phyloP scores from a whole-genome alignment of 2,329 filamentous ascomycete genomes.

The Aspergillus hiratsukae region DNA sequence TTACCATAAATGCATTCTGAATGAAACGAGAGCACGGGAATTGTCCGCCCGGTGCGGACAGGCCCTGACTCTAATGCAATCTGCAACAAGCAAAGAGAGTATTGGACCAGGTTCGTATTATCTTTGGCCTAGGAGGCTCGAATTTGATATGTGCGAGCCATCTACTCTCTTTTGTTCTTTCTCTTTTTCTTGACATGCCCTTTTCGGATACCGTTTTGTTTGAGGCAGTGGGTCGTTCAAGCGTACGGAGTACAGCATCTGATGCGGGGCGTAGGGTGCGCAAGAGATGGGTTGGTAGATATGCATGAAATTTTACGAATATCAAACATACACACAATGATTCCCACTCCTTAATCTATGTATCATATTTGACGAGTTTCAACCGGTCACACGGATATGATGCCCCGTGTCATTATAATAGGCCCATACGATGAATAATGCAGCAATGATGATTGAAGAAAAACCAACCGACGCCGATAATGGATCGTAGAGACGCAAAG shows the following conservation, averaged over 20 bases:
- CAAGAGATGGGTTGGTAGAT: not conserved
- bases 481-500: conserved; percentile 4
- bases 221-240: not conserved
- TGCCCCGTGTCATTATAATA: not conserved
- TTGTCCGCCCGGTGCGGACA: not conserved
- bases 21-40: not conserved
- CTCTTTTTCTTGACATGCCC: not conserved
- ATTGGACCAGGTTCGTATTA: not conserved
- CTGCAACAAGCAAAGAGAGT: not conserved
- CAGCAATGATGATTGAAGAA: conserved; percentile 1
- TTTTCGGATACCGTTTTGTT: not conserved
- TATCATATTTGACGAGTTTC: conserved; percentile 4
- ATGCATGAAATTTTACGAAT: conserved; percentile 6
- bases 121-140: not conserved
- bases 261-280: conserved; percentile 9
- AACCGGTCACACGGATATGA: not conserved
- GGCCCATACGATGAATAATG: not conserved
- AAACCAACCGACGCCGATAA: not conserved
- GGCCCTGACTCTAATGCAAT: not conserved
- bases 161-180: not conserved
- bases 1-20: not conserved
- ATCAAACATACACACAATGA: not conserved
- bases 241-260: not conserved
- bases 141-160: not conserved
- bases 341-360: conserved; percentile 7